Percentiles rank a stretch among this genome's conserved stretches.
phyloP scores from a whole-genome alignment of 768 basidiomycete genomes.

The Tulasnella sp. region DNA sequence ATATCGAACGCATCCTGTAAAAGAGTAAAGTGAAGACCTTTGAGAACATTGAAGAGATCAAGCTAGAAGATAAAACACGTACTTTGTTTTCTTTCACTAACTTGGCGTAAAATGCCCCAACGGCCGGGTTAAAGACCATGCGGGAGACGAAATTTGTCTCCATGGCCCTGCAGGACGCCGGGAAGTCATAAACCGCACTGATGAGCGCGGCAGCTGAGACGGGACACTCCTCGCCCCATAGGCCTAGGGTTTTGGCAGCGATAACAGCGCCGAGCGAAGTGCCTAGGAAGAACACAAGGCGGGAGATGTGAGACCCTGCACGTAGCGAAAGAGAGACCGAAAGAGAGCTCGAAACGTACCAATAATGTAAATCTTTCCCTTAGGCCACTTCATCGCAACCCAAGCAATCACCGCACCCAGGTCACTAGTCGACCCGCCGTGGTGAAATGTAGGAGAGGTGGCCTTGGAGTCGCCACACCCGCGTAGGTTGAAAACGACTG shows the following conservation, averaged over 20 bases:
- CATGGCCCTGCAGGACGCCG: neutral
- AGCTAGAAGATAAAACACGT: neutral
- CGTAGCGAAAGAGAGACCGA: neutral
- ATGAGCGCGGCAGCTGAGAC: neutral
- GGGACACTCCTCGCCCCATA: neutral
- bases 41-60: no score
- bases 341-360: neutral
- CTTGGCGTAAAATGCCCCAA: neutral
- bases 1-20: neutral
- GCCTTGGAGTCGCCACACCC: neutral
- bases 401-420: neutral
- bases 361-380: neutral
- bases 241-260: neutral
- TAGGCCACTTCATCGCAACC: neutral
- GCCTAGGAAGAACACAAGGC: neutral
- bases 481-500: neutral
- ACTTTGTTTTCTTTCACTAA: neutral
- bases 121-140: neutral
- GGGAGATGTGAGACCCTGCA: neutral
- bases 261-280: neutral
- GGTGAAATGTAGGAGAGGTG: neutral
- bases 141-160: neutral
- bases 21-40: neutral
- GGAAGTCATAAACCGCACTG: neutral
- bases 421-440: neutral